phyloP scores from a whole-genome alignment of 768 basidiomycete species.

The Cytidiella melzeri region DNA sequence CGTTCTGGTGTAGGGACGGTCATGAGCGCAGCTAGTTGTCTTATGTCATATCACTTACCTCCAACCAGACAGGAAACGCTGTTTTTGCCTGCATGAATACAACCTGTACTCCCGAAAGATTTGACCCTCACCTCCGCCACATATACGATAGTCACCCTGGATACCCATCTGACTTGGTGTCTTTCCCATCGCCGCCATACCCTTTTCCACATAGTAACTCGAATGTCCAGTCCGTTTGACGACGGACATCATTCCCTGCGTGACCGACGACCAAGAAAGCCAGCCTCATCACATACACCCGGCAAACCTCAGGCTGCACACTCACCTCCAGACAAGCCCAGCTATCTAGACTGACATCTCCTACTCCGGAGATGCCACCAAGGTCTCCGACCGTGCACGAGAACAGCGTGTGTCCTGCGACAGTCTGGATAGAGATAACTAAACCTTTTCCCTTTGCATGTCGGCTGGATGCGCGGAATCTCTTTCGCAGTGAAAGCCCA shows the following conservation, averaged over 20 bases:
- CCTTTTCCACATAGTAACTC: conserved; percentile 82
- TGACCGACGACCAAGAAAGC: too few relatives aligned
- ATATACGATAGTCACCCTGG: conserved; percentile 55
- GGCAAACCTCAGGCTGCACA: not conserved
- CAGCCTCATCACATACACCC: not conserved
- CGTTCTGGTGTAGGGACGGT: conserved; percentile 49
- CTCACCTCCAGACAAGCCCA: conserved; percentile 65
- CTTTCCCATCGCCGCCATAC: conserved; percentile 80
- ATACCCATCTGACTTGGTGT: conserved; percentile 67
- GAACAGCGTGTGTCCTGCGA: conserved; percentile 74
- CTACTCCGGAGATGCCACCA: conserved; percentile 56
- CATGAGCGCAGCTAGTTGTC: not conserved
- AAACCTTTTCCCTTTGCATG: conserved; percentile 76
- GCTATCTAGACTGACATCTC: conserved; percentile 76
- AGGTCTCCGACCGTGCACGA: conserved; percentile 81
- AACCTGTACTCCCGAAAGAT: conserved; percentile 6
- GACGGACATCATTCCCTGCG: conserved; percentile 60
- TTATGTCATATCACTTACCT: conserved; percentile 36
- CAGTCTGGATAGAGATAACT: conserved; percentile 73
- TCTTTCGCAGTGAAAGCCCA: conserved; percentile 72
- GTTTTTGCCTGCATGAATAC: too few relatives aligned
- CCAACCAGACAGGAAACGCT: conserved; percentile 86
- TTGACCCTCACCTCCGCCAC: conserved; percentile 79
- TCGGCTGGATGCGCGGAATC: conserved; percentile 68
- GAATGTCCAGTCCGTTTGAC: conserved; percentile 79